These are phyloP conservation scores for Penicillium sp. DNA, from an alignment of 2,329 filamentous ascomycete genomes.

Conservation along the genomic window DNA sequence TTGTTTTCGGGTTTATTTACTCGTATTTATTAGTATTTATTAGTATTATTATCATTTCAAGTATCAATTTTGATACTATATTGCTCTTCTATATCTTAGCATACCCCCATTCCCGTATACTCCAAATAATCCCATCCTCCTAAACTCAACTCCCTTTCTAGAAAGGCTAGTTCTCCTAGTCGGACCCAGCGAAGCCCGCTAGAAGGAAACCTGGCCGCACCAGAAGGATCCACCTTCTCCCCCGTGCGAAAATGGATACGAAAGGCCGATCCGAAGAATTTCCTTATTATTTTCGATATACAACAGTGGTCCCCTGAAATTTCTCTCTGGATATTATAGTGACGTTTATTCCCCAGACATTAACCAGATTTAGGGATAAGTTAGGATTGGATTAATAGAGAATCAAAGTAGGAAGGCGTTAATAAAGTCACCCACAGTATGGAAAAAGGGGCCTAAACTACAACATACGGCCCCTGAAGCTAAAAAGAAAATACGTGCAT, in stretches of 20 bases:
- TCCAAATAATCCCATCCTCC: background rate
- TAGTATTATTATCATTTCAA: background rate
- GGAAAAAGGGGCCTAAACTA: slow-evolving; percentile 10
- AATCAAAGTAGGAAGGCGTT: background rate
- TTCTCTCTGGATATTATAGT: slow-evolving; percentile 1
- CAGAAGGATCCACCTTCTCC: slow-evolving; percentile 31
- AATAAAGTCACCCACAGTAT: slow-evolving; percentile 3
- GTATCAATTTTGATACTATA: background rate
- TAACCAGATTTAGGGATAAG: background rate
- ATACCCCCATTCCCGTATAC: background rate
- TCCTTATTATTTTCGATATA: background rate
- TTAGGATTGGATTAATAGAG: background rate
- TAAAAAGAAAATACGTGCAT: background rate
- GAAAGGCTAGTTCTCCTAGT: slow-evolving; percentile 15
- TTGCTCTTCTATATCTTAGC: background rate
- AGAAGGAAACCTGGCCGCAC: slow-evolving; percentile 28
- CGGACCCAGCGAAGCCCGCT: slow-evolving; percentile 22
- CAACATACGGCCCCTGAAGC: slow-evolving; percentile 2
- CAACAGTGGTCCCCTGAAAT: background rate
- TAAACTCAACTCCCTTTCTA: slow-evolving; percentile 4
- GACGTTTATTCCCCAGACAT: background rate
- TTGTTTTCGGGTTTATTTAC: background rate
- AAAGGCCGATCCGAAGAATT: slow-evolving; percentile 26
- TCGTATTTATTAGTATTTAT: background rate
- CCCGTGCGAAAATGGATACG: slow-evolving; percentile 26